Percentiles rank a stretch among this genome's conserved stretches.
phyloP scores from a whole-genome alignment of 495 filamentous ascomycete species.

The Aspergillus diversus region DNA sequence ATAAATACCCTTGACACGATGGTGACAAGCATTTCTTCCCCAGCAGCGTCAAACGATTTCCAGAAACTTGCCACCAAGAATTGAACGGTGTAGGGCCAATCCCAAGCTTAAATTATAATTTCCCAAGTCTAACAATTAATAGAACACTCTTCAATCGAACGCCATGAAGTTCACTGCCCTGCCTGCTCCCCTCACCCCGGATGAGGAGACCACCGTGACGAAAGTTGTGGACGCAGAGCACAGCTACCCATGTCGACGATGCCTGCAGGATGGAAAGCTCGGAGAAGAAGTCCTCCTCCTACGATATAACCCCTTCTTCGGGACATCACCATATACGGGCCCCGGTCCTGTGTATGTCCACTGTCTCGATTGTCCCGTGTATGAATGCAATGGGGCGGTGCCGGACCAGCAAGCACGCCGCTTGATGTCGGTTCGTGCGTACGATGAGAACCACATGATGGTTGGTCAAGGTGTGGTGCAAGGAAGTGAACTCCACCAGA shows the following conservation, averaged over 20 bases:
- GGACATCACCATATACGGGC: neutral
- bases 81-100: neutral
- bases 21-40: neutral
- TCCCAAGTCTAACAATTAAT: too few species aligned
- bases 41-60: neutral
- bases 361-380: neutral
- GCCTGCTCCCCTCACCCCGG: neutral
- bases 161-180: neutral
- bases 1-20: neutral
- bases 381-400: neutral
- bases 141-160: neutral
- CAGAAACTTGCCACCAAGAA: neutral
- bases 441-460: neutral
- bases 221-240: neutral
- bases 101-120: too few species aligned
- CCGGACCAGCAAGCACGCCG: neutral
- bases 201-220: neutral
- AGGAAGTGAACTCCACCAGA: neutral
- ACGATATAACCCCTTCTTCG: neutral
- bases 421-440: neutral
- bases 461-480: neutral
- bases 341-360: neutral
- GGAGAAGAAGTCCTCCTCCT: neutral
- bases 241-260: conserved; percentile 1
- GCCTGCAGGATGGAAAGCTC: neutral